A percentile compares a stretch with the other conserved stretches of the same genome.
These are phyloP conservation scores for Mollisiaceae sp. DNA, from an alignment of 2,329 filamentous ascomycete genomes.

Conservation along the genomic window DNA sequence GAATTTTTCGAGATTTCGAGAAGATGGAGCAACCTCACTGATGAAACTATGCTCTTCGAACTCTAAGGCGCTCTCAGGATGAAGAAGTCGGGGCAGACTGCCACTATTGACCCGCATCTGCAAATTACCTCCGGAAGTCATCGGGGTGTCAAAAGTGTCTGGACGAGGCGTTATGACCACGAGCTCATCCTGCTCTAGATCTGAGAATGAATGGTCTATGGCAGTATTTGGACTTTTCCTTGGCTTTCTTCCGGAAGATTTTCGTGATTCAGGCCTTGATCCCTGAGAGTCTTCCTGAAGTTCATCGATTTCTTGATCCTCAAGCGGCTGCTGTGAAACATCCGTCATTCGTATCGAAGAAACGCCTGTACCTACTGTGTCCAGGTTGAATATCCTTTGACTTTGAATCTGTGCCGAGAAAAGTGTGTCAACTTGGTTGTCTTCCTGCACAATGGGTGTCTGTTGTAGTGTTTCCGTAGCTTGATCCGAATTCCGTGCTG, in stretches of 20 bases:
- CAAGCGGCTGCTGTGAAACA: neutral
- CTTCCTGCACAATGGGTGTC: neutral
- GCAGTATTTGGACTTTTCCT: neutral
- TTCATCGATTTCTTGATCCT: constrained; percentile 21
- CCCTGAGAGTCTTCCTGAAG: constrained; percentile 19
- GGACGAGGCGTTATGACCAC: constrained; percentile 14
- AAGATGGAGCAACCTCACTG: constrained; percentile 40
- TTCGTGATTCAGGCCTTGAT: neutral
- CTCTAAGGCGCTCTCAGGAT: neutral
- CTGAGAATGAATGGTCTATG: constrained; percentile 15
- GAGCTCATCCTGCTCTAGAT: constrained; percentile 22
- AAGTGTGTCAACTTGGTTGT: neutral
- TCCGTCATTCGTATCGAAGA: neutral
- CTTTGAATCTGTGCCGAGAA: neutral
- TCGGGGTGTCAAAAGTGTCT: neutral
- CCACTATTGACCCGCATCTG: neutral
- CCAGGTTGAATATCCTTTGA: neutral
- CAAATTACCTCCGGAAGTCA: neutral
- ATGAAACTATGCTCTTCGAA: constrained; percentile 35
- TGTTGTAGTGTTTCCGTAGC: neutral
- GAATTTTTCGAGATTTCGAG: constrained; percentile 39
- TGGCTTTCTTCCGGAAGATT: constrained; percentile 3
- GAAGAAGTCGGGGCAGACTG: constrained; percentile 6
- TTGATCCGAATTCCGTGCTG: neutral
- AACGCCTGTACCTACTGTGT: neutral